A percentile compares a stretch with the other conserved stretches of the same genome.
phyloP scores from a whole-genome alignment of 371 early-diverging fungal species.

The Mucor lusitanicus region DNA sequence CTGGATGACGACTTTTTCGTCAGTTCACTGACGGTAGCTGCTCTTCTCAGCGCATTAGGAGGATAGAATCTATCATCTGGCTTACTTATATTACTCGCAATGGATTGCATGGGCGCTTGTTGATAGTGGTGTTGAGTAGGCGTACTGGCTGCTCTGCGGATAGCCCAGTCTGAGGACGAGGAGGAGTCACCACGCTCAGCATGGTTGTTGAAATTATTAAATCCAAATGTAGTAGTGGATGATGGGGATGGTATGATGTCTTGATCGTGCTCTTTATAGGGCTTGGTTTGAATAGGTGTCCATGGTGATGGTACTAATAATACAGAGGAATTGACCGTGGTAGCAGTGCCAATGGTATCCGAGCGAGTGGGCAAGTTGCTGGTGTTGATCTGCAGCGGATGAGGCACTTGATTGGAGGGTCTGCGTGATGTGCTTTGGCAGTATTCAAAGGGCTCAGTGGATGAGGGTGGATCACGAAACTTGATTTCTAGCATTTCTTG shows the following conservation, averaged over 20 bases:
- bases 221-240: slow-evolving; percentile 1
- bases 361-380: slow-evolving; percentile 9
- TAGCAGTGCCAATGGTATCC: slow-evolving; percentile 17
- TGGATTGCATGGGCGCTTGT: slow-evolving; percentile 12
- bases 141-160: slow-evolving; percentile 16
- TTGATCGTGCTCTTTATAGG: neutral
- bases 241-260: neutral
- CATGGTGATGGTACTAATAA: slow-evolving; percentile 23
- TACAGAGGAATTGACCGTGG: slow-evolving; percentile 4
- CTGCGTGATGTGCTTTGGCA: neutral
- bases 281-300: neutral
- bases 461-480: slow-evolving; percentile 4
- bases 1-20: neutral
- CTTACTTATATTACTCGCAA: slow-evolving; percentile 12
- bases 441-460: slow-evolving; percentile 13
- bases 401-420: neutral
- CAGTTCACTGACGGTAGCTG: slow-evolving; percentile 10
- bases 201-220: neutral
- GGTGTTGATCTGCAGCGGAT: slow-evolving; percentile 9
- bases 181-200: neutral
- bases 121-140: slow-evolving; percentile 7
- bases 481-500: slow-evolving; percentile 6
- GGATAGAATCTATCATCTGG: slow-evolving; percentile 19
- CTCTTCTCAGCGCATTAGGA: slow-evolving; percentile 7
- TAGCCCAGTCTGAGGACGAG: neutral